These are phyloP conservation scores for Tolypocladium guangdongense DNA, from an alignment of 2,329 filamentous ascomycete genomes.

Conservation along the genomic window DNA sequence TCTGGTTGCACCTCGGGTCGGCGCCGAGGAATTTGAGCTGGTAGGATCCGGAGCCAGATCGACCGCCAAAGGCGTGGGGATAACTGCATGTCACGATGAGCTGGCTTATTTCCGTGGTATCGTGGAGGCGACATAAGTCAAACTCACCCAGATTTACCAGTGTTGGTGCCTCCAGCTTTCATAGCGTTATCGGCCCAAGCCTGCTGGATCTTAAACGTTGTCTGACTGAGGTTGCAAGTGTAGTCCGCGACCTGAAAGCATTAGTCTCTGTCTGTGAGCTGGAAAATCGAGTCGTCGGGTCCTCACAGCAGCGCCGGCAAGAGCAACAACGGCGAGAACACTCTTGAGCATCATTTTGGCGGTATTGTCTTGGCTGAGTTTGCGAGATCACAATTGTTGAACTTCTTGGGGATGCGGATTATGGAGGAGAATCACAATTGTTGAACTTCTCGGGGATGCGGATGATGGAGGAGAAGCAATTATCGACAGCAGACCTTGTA, in stretches of 20 bases:
- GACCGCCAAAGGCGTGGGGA: background rate
- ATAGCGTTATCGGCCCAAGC: background rate
- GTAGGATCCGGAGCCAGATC: background rate
- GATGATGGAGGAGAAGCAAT: no score
- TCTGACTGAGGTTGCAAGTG: background rate
- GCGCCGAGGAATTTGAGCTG: background rate
- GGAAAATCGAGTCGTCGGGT: no score
- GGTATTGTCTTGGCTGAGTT: no score
- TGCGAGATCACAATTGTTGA: no score
- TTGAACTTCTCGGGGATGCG: no score
- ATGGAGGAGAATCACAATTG: no score
- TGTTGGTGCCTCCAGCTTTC: background rate
- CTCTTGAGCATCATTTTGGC: background rate
- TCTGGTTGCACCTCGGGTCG: background rate
- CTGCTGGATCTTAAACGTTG: background rate
- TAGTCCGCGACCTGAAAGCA: background rate
- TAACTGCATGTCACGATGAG: background rate
- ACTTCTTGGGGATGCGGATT: no score
- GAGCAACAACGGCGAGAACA: background rate
- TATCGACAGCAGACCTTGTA: no score
- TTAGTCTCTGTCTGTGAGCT: background rate
- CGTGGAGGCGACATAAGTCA: background rate
- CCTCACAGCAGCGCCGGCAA: background rate
- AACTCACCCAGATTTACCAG: background rate
- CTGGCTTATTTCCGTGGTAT: no score